Conservation (phyloP, 192 early-diverging fungal genomes). For the Spinellus fusiger region DNA sequence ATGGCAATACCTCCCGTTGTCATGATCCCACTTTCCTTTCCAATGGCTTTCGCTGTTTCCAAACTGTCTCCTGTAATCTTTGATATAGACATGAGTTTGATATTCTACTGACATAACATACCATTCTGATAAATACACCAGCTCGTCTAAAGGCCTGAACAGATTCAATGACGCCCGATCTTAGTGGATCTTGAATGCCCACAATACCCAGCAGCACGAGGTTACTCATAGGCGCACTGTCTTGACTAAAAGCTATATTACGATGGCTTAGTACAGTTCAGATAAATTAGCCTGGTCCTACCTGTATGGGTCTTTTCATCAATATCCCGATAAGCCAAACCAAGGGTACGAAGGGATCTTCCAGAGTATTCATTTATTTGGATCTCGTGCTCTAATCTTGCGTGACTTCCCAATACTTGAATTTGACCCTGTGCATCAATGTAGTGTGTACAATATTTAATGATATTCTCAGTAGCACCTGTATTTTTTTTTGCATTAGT, state of each 20-base stretch:
- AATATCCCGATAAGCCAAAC: constrained; percentile 63
- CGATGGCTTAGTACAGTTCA: constrained; percentile 32
- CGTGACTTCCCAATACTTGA: constrained; percentile 37
- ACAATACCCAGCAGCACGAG: constrained; percentile 67
- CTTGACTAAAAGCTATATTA: constrained; percentile 43
- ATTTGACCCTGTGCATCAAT: constrained; percentile 46
- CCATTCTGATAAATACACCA: constrained; percentile 86
- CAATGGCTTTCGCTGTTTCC: constrained; percentile 88
- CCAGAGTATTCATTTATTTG: constrained; percentile 56
- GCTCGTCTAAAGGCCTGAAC: constrained; percentile 72
- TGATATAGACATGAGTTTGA: neutral
- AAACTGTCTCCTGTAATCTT: constrained; percentile 76
- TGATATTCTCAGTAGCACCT: constrained; percentile 74
- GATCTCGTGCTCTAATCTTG: constrained; percentile 37
- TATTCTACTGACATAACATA: neutral
- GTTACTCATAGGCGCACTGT: constrained; percentile 44
- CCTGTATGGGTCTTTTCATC: constrained; percentile 39
- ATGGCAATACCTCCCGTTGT: constrained; percentile 68
- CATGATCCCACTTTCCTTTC: constrained; percentile 79
- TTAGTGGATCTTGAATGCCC: constrained; percentile 86
- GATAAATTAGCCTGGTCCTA: constrained; percentile 21
- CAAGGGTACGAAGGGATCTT: constrained; percentile 71
- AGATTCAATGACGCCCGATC: constrained; percentile 73
- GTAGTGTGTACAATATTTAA: constrained; percentile 55
- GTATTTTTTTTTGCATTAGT: neutral